Conservation (phyloP, 1,284 basidiomycete species). For the Amylostereum areolatum region DNA sequence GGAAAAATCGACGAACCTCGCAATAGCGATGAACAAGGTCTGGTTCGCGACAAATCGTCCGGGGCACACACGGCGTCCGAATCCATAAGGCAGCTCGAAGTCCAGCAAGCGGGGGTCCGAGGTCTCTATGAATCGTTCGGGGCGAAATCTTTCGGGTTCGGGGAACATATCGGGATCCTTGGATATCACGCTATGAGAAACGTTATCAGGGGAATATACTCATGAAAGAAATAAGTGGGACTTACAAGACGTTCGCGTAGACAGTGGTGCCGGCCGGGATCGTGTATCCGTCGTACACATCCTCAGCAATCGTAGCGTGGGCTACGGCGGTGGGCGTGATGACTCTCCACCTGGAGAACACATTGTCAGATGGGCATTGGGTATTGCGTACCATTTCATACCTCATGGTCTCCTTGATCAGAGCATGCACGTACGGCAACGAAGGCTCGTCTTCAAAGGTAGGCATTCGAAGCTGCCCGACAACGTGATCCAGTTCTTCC, state of each 20-base stretch:
- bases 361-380: not conserved
- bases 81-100: slow-evolving; percentile 13
- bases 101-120: slow-evolving; percentile 6
- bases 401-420: slow-evolving; percentile 15
- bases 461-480: slow-evolving; percentile 14
- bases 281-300: slow-evolving; percentile 2
- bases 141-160: slow-evolving; percentile 9
- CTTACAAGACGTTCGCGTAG: slow-evolving; percentile 2
- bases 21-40: slow-evolving; percentile 9
- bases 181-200: slow-evolving; percentile 7
- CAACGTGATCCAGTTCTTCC: slow-evolving; percentile 15
- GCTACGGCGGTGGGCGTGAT: slow-evolving; percentile 1
- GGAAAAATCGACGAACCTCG: slow-evolving; percentile 1
- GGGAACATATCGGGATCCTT: slow-evolving; percentile 10
- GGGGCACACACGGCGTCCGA: slow-evolving; percentile 13
- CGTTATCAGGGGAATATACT: not conserved
- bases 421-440: slow-evolving; percentile 15
- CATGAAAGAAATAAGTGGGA: not conserved
- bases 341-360: slow-evolving; percentile 1
- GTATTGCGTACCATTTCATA: not conserved
- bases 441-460: slow-evolving; percentile 12
- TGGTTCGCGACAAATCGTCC: slow-evolving; percentile 9
- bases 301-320: slow-evolving; percentile 5
- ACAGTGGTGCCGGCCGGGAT: slow-evolving; percentile 5
- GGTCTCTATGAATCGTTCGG: slow-evolving; percentile 10